Conservation (phyloP, 2,329 filamentous ascomycete species). For the Dryadomyces quercivorus region DNA sequence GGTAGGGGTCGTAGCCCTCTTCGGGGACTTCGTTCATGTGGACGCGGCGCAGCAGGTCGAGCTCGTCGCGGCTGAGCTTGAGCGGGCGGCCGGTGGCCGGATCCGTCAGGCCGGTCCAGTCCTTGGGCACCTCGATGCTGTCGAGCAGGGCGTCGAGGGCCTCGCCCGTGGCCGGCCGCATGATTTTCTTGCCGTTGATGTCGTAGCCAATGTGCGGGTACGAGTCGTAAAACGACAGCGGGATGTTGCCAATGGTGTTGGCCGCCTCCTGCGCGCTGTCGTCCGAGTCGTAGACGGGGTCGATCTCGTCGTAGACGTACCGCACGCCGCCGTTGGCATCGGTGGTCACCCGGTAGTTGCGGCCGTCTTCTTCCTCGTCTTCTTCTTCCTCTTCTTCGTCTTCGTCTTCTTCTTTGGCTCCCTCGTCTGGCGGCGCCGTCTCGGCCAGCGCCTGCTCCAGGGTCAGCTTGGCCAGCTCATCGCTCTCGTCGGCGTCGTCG, state of each 20-base stretch:
- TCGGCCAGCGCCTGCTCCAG: conserved; percentile 11
- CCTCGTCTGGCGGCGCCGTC: conserved; percentile 8
- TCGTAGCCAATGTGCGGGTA: conserved; percentile 98
- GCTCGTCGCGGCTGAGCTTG: conserved; percentile 73
- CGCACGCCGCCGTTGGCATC: conserved; percentile 86
- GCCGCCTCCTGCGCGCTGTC: conserved; percentile 64
- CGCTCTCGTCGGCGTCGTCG: conserved; percentile 28
- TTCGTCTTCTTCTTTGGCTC: conserved; percentile 17
- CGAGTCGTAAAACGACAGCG: conserved; percentile 87
- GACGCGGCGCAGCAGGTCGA: conserved; percentile 77
- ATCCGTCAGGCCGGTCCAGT: conserved; percentile 93
- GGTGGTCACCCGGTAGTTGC: conserved; percentile 46
- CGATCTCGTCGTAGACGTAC: conserved; percentile 88
- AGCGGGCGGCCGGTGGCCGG: conserved; percentile 87
- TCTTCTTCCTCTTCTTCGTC: conserved; percentile 21
- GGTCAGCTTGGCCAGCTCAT: conserved; percentile 22
- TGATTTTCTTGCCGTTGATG: conserved; percentile 96
- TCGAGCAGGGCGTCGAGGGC: conserved; percentile 88
- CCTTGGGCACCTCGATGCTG: conserved; percentile 92
- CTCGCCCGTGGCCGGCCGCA: conserved; percentile 87
- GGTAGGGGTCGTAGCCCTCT: conserved; percentile 87
- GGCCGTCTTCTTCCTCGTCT: conserved; percentile 25
- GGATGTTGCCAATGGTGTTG: conserved; percentile 95
- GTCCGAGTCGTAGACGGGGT: conserved; percentile 92
- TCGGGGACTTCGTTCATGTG: conserved; percentile 81